These are phyloP conservation scores for Phialophora tarda DNA, from an alignment of 2,329 filamentous ascomycete species.

Conservation along the genomic window DNA sequence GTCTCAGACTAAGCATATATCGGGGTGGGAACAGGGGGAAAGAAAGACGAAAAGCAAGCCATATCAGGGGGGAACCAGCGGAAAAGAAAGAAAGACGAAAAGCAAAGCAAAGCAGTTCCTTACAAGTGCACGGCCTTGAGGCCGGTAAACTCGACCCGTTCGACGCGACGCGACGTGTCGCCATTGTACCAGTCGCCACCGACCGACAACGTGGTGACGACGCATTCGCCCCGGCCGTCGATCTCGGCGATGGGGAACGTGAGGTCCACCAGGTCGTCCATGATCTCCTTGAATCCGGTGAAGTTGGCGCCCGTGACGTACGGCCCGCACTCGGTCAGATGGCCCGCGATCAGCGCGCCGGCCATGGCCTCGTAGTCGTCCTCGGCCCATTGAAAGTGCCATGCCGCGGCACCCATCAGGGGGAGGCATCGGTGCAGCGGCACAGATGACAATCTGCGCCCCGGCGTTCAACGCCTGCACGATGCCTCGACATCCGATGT, in stretches of 20 bases:
- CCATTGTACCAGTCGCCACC: constrained; percentile 41
- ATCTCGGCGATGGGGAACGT: constrained; percentile 58
- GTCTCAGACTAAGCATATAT: background rate
- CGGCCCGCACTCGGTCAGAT: constrained; percentile 43
- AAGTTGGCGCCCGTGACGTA: constrained; percentile 37
- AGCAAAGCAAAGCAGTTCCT: background rate
- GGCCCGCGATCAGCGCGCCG: constrained; percentile 42
- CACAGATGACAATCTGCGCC: constrained; percentile 44
- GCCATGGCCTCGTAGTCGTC: constrained; percentile 35
- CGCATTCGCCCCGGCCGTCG: constrained; percentile 49
- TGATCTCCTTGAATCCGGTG: constrained; percentile 47
- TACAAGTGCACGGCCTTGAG: constrained; percentile 31
- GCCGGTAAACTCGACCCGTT: constrained; percentile 22
- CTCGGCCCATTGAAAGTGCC: constrained; percentile 29
- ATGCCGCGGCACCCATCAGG: constrained; percentile 38
- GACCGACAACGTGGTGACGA: constrained; percentile 55
- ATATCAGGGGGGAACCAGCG: background rate
- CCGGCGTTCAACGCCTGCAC: constrained; percentile 41
- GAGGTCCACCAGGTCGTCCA: constrained; percentile 46
- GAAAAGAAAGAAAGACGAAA: too few relatives aligned
- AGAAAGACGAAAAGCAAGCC: too few relatives aligned
- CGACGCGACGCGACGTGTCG: constrained; percentile 7
- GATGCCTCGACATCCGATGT: constrained; percentile 56
- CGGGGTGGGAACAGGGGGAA: background rate
- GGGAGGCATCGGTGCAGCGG: constrained; percentile 42